Percentiles rank a stretch among this genome's conserved stretches.
Evolutionary conservation across 495 filamentous ascomycete genomes (phyloP).

Genomic region (Trichoderma reesei): DNA sequence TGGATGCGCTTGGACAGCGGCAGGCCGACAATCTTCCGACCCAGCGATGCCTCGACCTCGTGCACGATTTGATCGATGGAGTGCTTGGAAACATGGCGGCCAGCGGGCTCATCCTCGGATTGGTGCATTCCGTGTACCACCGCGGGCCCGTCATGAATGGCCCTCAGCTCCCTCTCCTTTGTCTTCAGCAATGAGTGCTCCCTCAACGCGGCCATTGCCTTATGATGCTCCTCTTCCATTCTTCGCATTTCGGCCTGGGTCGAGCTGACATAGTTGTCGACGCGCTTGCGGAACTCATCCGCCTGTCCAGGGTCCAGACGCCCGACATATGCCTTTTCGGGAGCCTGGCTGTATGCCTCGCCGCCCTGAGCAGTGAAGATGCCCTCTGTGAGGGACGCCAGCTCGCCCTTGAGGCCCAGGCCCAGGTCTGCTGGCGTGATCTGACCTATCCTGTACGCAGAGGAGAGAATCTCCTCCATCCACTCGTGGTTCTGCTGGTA

Average conservation of each 20-base stretch:
- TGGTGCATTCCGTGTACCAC: neutral
- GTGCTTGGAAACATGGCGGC: conserved; percentile 1
- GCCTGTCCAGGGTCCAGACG: conserved; percentile 57
- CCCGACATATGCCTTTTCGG: conserved; percentile 43
- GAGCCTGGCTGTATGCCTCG: conserved; percentile 43
- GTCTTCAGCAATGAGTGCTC: conserved; percentile 52
- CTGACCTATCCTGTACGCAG: conserved; percentile 69
- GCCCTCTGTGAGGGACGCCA: conserved; percentile 70
- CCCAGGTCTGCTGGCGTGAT: conserved; percentile 84
- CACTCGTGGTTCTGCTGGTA: conserved; percentile 95
- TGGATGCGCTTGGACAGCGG: conserved; percentile 57
- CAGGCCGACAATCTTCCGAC: conserved; percentile 46
- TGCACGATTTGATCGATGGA: conserved; percentile 50
- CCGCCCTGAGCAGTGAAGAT: conserved; percentile 51
- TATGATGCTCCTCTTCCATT: conserved; percentile 68
- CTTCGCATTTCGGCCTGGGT: conserved; percentile 70
- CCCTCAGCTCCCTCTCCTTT: conserved; percentile 54
- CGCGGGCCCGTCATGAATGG: conserved; percentile 30
- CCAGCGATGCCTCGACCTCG: conserved; percentile 46
- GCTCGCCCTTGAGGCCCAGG: conserved; percentile 75
- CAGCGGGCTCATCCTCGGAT: neutral
- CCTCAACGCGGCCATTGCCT: conserved; percentile 62
- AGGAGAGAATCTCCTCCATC: conserved; percentile 96
- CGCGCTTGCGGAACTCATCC: conserved; percentile 68
- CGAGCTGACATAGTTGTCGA: conserved; percentile 51